Percentiles rank a stretch among this genome's conserved stretches.
Conservation (phyloP, 768 basidiomycete species). For the Lentinula raphanica region DNA sequence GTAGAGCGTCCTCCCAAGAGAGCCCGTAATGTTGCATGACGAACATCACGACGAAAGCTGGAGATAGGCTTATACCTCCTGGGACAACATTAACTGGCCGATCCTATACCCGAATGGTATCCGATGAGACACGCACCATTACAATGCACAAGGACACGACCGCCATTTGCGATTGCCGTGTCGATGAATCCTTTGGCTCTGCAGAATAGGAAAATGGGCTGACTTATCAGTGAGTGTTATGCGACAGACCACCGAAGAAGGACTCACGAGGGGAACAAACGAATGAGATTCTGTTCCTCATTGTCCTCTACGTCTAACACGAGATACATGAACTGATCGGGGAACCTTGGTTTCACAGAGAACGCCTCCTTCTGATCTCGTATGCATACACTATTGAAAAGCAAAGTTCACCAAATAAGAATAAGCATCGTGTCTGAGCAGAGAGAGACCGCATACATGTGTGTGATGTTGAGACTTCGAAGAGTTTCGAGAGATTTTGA, state of each 20-base stretch:
- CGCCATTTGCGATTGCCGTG: constrained; percentile 53
- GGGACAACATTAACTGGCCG: background rate
- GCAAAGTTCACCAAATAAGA: constrained; percentile 1
- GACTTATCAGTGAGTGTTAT: background rate
- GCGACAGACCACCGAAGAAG: background rate
- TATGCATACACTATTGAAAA: constrained; percentile 83
- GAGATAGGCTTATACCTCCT: constrained; percentile 87
- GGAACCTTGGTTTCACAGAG: constrained; percentile 82
- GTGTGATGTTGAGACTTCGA: constrained; percentile 62
- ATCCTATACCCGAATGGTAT: background rate
- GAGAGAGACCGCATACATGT: constrained; percentile 53
- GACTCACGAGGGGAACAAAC: constrained; percentile 78
- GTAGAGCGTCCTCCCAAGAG: constrained; percentile 85
- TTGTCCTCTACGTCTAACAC: constrained; percentile 85
- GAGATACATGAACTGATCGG: constrained; percentile 71
- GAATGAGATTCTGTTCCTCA: constrained; percentile 92
- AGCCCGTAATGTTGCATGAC: constrained; percentile 82
- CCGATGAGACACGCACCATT: constrained; percentile 50
- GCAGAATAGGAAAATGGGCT: background rate
- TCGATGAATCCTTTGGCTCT: constrained; percentile 80
- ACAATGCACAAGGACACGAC: constrained; percentile 83
- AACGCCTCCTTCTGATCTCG: constrained; percentile 88
- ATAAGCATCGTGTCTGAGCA: constrained; percentile 12
- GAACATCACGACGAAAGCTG: constrained; percentile 89
- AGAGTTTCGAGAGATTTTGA: constrained; percentile 78